Base-by-base conservation (phyloP, 768 basidiomycete species). In the Terana coerulea region DNA sequence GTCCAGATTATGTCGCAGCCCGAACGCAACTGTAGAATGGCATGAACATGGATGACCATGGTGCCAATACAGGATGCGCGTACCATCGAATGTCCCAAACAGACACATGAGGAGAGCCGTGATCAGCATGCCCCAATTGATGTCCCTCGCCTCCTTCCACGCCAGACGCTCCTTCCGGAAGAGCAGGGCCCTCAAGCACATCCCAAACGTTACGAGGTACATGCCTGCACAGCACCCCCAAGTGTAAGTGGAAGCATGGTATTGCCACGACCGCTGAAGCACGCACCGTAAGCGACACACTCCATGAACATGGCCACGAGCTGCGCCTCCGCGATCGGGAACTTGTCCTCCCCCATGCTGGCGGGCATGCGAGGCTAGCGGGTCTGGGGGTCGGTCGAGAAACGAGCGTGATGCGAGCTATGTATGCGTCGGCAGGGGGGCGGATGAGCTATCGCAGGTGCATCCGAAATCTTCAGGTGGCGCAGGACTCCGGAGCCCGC, bases 1-100 rank as follows among this genome's bases (percentile, higher is more conserved):
- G 17, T 73, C 67, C 12, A 78, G 58, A 51, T 73, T 72, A 52
- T 73, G 72, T 15, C 67, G 67, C 5, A 76, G 61, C 30, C 70
- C 68, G 45, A 75, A 72, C 10, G 69, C 67, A 24, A 75, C 51
- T 52, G 36, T 19, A 37, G 14, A 7, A 22, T 15, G 8, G 34
- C 14, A 35, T 37, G 4, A 29, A 26, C 17, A 5, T 10, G 15
- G 10, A 22, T 15, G 21, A 19, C 12, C 10, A 19, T 9, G 3
- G 2, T 6, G 3, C 5, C 9, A 9, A 33, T 29, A 10, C 19
- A n/a, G 10, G 28, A 31, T 29, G 35, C 21, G 29, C 45, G 22
- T 69, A 19, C 53, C 52, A 52, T 76, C 72, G 52, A 75, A 51
- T 7, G 72, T 65, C 9, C 68, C 72, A 49, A 77, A 67, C 1